Evolutionary conservation across 106 monocot genomes (phyloP), one percentile per base, ranked within the genome.

Genomic region (Acorus calamus): DNA sequence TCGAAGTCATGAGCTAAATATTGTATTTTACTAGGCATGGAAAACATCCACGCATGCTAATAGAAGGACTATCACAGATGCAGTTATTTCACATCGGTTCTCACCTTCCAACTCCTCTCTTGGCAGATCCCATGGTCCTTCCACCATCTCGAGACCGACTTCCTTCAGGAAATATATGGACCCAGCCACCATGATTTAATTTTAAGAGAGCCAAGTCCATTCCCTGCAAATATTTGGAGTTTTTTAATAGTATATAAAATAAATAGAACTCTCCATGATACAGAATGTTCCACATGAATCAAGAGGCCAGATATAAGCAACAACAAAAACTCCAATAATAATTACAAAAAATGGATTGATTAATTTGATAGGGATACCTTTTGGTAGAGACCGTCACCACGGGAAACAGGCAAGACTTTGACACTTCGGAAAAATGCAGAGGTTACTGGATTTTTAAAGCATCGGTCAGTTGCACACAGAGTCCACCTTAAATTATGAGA

Each of bases 151-250:
- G 72, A 44, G 93, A 93, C 42, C 93, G 89, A 59, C 85, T 93
- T 72, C 93, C 93, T 59, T 93, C 93, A 0, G 93, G 93, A 74
- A 93, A 93, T 78, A 93, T 86, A 77, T 93, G 93, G 81, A 93
- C 93, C 93, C 93, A 93, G 8, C 86, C 89, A 69, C 93, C 93
- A 72, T 74, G 73, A 55, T 93, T 93, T 59, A 93, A 71, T 69
- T 93, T 93, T 7, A 83, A 86, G 47, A 93, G 55, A 64, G 93
- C 93, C 86, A 83, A 76, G 75, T 93, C 89, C 93, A 93, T 93
- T 71, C 93, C 93, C 93, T 89, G 51, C 3, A 52, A 62, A 63
- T 53, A 55, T n/a, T 28, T 28, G 28, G 28, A 28, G 28, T 28
- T 28, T 28, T 28, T 28, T 28, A 28, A 28, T 28, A 28, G 28